Base-by-base conservation (phyloP, 805 yeast species). In the Saturnispora diversa region DNA sequence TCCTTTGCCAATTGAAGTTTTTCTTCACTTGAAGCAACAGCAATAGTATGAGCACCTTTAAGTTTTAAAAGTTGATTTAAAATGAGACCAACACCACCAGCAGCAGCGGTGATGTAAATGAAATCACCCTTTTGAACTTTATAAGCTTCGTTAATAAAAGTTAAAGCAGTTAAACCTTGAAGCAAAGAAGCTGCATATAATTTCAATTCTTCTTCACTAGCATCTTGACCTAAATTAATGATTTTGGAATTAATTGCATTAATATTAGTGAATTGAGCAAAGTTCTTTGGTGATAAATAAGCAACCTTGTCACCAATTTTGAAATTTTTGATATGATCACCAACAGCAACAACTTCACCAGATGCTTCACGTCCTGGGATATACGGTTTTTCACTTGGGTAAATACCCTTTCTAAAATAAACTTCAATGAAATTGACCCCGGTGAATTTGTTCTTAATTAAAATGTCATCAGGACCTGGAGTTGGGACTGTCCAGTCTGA, bases 21-120 rank as follows among this genome's bases (percentile, higher is more conserved):
- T 42, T 72, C 94, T 21, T 70, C 74, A 10, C 84, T 68, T 2
- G 96, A 85, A 5, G 94, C 92, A 28, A 83, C 68, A 3, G 94
- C 96, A 61, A 88, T 86, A 34, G 78, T 87, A 47, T 74, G 78
- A 4, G 87, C 96, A 16, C 95, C 94, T 36, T 64, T 67, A 19
- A 61, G 53, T 23, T 68, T 59, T 37, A 81, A 60, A 60, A 87
- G 63, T 58, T 87, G 95, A 37, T 69, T 66, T 40, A 86, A 63
- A 15, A 84, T 50, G 38, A 74, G 69, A 5, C 97, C 97, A 37
- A 84, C 90, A 42, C 97, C 96, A 34, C 97, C 97, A 3, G 97
- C 96, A 6, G 95, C 95, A 4, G 97, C 97, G 65, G 87, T 85
- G 20, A 85, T 78, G 35, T 88, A 67, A 32, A 83, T 72, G 50